Evolutionary conservation across 768 basidiomycete genomes (phyloP).

Genomic region (Kwoniella dejecticola): DNA sequence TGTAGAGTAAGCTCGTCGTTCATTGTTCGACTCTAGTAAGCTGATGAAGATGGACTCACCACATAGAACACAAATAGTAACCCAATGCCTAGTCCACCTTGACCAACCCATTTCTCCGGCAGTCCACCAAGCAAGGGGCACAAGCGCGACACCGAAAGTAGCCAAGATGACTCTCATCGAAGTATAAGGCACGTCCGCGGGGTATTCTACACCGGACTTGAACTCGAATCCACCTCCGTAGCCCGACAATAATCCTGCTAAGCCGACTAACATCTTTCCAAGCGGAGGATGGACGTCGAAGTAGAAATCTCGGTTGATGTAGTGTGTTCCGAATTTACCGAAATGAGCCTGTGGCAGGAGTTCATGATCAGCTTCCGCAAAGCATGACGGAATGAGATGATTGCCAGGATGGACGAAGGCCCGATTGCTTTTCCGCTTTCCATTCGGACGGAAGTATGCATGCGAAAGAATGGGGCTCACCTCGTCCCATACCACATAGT

Average conservation of each 20-base stretch:
- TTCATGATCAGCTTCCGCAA: too few species aligned
- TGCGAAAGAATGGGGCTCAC: constrained; percentile 35
- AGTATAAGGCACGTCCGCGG: constrained; percentile 80
- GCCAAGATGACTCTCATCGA: constrained; percentile 95
- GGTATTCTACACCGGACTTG: constrained; percentile 85
- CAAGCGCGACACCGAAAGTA: constrained; percentile 90
- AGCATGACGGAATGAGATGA: neutral
- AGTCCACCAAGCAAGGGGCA: constrained; percentile 96
- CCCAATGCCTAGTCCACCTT: constrained; percentile 82
- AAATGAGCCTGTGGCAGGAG: constrained; percentile 72
- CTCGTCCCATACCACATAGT: constrained; percentile 95
- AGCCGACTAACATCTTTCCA: constrained; percentile 97
- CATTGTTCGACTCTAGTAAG: neutral
- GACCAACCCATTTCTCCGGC: constrained; percentile 92
- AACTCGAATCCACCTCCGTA: constrained; percentile 92
- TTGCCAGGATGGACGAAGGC: too few species aligned
- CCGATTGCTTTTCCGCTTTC: too few species aligned
- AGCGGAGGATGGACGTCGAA: constrained; percentile 98
- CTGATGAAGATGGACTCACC: constrained; percentile 61
- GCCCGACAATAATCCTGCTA: constrained; percentile 85
- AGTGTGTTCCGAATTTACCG: constrained; percentile 97
- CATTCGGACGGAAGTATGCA: too few species aligned
- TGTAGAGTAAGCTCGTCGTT: neutral
- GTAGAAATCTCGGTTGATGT: constrained; percentile 98
- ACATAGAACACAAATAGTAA: constrained; percentile 87